Base-by-base conservation (phyloP, 1,139 yeast species). In the Candida anutae region DNA sequence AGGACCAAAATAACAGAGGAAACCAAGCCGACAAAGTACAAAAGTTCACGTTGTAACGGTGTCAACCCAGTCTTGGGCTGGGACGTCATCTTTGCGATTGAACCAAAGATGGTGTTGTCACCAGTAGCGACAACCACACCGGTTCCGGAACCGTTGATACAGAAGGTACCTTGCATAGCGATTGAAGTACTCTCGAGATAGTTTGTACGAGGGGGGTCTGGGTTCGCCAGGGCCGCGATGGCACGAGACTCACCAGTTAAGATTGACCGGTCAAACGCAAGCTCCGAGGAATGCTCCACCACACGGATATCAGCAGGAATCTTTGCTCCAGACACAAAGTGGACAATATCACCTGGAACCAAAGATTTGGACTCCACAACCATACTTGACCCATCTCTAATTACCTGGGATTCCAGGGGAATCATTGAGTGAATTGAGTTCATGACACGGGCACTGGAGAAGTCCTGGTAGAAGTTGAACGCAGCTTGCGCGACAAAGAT, bases 401-500 rank as follows among this genome's bases (percentile, higher is more conserved):
- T 32, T 6, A 46, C 46, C 10, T 36, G 33, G 8, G 43, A 42
- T 20, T 61, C 65, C 5, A 51, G 42, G 2, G 75, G 73, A 17
- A 70, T 50, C 57, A 70, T 50, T 24, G 50, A 47, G 34, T 56
- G 55, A 34, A 70, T 68, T 3, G 75, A 67, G 25, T 60, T 61
- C 74, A 70, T 65, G 21, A 69, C 72, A 29, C 56, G 54, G 3
- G 70, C 55, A 22, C 71, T 56, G 6, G 71, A 62, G 47, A 53
- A 68, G 37, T 70, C 77, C 36, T 70, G 75, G 43, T 59, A 55
- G 33, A 67, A 69, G 42, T 68, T 67, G 47, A 68, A 66, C 13
- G 42, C 36, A 1, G 74, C 75, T 45, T 67, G 75, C 12, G 67
- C 40, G n/a, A 64, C 26, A 37, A 69, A 65, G 5, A 70, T 69